Percentiles rank a stretch among this genome's conserved stretches.
phyloP scores from a whole-genome alignment of 176 grass and related monocot species.

The Zizania latifolia region DNA sequence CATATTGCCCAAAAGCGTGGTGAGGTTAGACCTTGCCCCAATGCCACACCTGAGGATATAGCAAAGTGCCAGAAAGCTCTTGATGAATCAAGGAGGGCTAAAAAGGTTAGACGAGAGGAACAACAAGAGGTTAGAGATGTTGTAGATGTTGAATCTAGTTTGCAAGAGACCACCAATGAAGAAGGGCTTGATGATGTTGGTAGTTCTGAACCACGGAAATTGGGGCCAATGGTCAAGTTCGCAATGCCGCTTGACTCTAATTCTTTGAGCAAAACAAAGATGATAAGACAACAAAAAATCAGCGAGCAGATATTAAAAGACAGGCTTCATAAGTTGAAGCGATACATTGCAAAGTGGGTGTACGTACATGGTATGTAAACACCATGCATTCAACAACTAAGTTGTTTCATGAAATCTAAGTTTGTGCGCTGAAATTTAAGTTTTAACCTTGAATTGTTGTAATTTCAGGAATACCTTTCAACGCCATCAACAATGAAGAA shows the following conservation, averaged over 20 bases:
- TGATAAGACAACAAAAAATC: neutral
- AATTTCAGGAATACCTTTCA: neutral
- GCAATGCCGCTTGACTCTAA: neutral
- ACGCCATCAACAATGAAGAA: neutral
- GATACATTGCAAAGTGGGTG: neutral
- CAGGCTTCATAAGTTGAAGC: neutral
- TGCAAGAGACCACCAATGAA: neutral
- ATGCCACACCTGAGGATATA: too few species aligned
- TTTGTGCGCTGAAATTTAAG: too few species aligned
- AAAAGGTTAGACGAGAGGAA: neutral
- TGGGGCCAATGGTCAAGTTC: neutral
- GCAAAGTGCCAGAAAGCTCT: too few species aligned
- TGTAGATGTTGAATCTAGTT: neutral
- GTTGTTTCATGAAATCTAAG: too few species aligned
- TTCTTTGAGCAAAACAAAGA: neutral
- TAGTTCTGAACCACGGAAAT: fast-evolving
- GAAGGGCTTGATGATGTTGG: neutral
- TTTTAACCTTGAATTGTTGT: too few species aligned
- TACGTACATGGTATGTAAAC: constrained; percentile 4
- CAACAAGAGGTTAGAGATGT: neutral
- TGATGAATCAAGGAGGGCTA: neutral
- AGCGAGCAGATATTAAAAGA: neutral
- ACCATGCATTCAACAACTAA: too few species aligned
- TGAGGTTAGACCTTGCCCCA: too few species aligned
- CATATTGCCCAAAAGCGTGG: too few species aligned